A percentile compares a stretch with the other conserved stretches of the same genome.
Conservation (phyloP, 179 eudicot genomes). For the Spergularia azorica region DNA sequence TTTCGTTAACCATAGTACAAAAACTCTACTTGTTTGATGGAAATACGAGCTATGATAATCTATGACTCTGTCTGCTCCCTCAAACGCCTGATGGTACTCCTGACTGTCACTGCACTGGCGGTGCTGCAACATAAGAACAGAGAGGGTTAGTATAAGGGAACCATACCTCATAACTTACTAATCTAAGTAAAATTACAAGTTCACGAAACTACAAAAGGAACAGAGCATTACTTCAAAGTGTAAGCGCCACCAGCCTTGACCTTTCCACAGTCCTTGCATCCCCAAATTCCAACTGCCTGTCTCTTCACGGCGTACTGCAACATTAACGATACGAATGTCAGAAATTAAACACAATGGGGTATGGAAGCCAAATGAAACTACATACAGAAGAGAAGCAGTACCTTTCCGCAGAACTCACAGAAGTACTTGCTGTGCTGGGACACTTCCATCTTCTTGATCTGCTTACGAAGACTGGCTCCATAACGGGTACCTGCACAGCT, state of each 20-base stretch:
- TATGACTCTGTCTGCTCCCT: constrained; percentile 85
- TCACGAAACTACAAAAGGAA: not conserved
- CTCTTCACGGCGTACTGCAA: constrained; percentile 68
- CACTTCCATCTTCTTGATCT: constrained; percentile 76
- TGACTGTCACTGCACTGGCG: constrained; percentile 83
- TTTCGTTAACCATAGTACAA: constrained; percentile 9
- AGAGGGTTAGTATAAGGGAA: not conserved
- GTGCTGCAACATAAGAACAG: constrained; percentile 43
- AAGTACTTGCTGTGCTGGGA: constrained; percentile 76
- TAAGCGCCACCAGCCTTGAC: constrained; percentile 77
- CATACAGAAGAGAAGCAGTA: not conserved
- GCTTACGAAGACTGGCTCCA: constrained; percentile 77
- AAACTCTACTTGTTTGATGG: constrained; percentile 12
- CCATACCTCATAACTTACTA: too few relatives aligned
- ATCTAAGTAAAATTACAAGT: not conserved
- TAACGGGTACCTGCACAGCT: constrained; percentile 60
- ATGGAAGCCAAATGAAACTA: not conserved
- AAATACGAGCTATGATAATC: not conserved
- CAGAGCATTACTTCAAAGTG: constrained; percentile 53
- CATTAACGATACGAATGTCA: not conserved
- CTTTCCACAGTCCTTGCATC: constrained; percentile 74
- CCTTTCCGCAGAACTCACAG: constrained; percentile 79
- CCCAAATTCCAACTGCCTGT: constrained; percentile 70
- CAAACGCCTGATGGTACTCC: constrained; percentile 81
- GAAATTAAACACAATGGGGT: not conserved